Conservation (phyloP, 306 rosid species). For the Prunus salicina region DNA sequence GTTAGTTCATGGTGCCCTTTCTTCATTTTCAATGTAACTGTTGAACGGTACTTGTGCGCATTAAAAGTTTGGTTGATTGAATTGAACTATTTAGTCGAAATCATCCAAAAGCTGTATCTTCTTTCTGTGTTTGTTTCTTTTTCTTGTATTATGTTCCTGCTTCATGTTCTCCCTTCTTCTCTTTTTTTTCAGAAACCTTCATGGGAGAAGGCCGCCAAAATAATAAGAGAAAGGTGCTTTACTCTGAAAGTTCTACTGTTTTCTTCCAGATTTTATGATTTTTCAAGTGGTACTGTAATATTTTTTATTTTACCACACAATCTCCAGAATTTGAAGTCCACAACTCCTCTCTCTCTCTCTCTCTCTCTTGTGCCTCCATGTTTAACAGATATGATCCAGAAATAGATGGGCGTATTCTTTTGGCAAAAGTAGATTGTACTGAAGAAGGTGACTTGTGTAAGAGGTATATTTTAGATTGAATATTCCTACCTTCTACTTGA, state of each 20-base stretch:
- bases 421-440: slow-evolving; percentile 90
- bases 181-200: slow-evolving; percentile 77
- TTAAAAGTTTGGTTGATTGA: not conserved
- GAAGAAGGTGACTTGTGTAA: slow-evolving; percentile 70
- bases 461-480: slow-evolving; percentile 47
- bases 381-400: slow-evolving; percentile 82
- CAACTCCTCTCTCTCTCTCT: not conserved
- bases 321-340: slow-evolving; percentile 14
- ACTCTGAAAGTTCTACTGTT: slow-evolving; percentile 19
- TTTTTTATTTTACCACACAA: not conserved
- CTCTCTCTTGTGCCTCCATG: slow-evolving; percentile 13
- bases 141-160: slow-evolving; percentile 1
- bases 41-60: not conserved
- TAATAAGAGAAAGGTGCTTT: slow-evolving; percentile 73
- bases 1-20: not conserved
- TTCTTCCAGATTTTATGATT: slow-evolving; percentile 25
- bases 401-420: slow-evolving; percentile 79
- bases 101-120: slow-evolving; percentile 9
- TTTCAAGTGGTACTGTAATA: not conserved
- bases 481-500: slow-evolving; percentile 14
- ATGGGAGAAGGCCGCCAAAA: slow-evolving; percentile 91
- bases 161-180: slow-evolving; percentile 12
- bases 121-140: not conserved
- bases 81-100: slow-evolving; percentile 1
- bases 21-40: not conserved